A percentile compares a stretch with the other conserved stretches of the same genome.
These are phyloP conservation scores for Microdochium paspali DNA, from an alignment of 2,329 filamentous ascomycete genomes.

Conservation along the genomic window DNA sequence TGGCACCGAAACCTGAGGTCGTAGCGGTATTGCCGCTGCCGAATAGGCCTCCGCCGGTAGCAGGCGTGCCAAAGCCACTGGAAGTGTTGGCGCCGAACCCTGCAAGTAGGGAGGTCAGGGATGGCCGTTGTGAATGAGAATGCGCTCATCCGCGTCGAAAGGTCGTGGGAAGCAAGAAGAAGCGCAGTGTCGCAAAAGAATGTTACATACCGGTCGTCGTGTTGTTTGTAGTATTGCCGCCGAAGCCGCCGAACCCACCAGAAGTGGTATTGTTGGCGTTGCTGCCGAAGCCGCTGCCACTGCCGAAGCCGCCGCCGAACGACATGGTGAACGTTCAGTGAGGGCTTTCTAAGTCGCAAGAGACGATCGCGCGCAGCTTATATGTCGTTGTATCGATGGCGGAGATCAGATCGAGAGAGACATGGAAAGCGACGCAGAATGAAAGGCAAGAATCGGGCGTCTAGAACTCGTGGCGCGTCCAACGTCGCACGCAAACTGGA, in stretches of 20 bases:
- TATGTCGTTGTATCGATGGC: constrained; percentile 4
- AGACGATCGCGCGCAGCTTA: constrained; percentile 5
- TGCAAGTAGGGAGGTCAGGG: constrained; percentile 8
- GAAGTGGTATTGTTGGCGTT: constrained; percentile 31
- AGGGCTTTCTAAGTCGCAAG: constrained; percentile 4
- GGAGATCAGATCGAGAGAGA: constrained; percentile 13
- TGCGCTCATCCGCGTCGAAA: neutral
- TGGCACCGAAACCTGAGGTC: constrained; percentile 17
- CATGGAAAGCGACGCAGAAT: constrained; percentile 11
- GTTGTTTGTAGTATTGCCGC: constrained; percentile 26
- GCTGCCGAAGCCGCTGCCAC: constrained; percentile 42
- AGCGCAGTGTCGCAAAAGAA: constrained; percentile 8
- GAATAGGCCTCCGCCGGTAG: constrained; percentile 26
- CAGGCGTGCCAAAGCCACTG: constrained; percentile 21
- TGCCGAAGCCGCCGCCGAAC: constrained; percentile 43
- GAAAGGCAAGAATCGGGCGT: neutral
- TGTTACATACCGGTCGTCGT: constrained; percentile 41
- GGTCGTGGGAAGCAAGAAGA: constrained; percentile 3
- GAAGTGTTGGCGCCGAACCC: constrained; percentile 27
- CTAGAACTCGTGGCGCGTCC: neutral
- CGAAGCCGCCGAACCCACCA: constrained; percentile 50
- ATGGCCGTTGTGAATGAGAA: constrained; percentile 5
- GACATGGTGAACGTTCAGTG: constrained; percentile 33
- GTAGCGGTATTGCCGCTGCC: constrained; percentile 20
- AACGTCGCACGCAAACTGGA: neutral